Conservation (phyloP, 1,284 basidiomycete species). For the Puccinia horiana region DNA sequence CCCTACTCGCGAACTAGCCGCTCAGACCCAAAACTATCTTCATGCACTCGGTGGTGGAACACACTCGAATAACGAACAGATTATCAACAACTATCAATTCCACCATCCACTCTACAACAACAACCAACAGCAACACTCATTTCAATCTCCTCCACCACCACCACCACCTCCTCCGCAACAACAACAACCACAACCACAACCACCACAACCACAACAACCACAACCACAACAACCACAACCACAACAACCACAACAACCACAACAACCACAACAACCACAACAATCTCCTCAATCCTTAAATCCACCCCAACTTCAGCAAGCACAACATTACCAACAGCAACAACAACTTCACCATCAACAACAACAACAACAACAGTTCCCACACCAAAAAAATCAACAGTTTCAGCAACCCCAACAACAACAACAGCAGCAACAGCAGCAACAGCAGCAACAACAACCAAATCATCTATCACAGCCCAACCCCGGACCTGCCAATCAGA, state of each 20-base stretch:
- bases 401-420: constrained; percentile 52
- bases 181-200: neutral
- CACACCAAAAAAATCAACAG: constrained; percentile 6
- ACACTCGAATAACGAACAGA: constrained; percentile 17
- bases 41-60: constrained; percentile 26
- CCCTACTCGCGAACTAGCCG: constrained; percentile 32
- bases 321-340: neutral
- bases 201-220: neutral
- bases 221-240: neutral
- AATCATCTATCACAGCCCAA: constrained; percentile 67
- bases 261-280: constrained; percentile 9
- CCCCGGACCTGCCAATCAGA: constrained; percentile 39
- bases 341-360: constrained; percentile 32
- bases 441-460: constrained; percentile 62
- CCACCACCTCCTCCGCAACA: neutral
- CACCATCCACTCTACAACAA: constrained; percentile 12
- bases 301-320: constrained; percentile 24
- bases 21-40: constrained; percentile 44
- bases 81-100: neutral
- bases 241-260: neutral
- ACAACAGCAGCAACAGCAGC: constrained; percentile 62
- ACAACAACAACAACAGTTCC: constrained; percentile 32
- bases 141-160: neutral
- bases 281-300: constrained; percentile 17
- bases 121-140: constrained; percentile 1